Conservation (phyloP, 1,284 basidiomycete species). For the Cutaneotrichosporon cavernicola region DNA sequence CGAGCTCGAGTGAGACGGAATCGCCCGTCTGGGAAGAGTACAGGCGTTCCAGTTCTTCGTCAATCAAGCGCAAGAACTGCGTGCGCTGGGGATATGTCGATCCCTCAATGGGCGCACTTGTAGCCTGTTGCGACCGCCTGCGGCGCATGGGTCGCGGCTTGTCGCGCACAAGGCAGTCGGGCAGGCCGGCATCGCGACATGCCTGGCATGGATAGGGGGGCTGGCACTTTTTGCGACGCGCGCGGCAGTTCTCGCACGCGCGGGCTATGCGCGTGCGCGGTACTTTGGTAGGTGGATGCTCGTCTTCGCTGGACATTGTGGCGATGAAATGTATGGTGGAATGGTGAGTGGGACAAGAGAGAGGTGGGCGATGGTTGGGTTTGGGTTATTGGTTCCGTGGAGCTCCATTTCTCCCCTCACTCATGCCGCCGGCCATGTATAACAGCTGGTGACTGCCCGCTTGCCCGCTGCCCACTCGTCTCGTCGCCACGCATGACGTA, state of each 20-base stretch:
- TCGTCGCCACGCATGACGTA: no score
- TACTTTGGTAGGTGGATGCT: conserved; percentile 10
- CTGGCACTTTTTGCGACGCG: conserved; percentile 21
- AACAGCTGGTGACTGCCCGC: no score
- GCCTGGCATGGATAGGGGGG: conserved; percentile 22
- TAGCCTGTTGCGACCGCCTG: conserved; percentile 20
- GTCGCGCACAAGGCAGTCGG: conserved; percentile 21
- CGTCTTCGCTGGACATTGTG: conserved; percentile 11
- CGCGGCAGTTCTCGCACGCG: conserved; percentile 24
- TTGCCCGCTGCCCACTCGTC: no score
- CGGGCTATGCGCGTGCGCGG: conserved; percentile 19
- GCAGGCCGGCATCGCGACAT: conserved; percentile 21
- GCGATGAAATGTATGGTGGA: background rate
- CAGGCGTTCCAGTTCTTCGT: conserved; percentile 22
- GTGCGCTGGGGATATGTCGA: conserved; percentile 25
- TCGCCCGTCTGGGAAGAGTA: conserved; percentile 17
- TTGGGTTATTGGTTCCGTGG: no score
- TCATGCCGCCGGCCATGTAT: no score
- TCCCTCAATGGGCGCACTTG: conserved; percentile 20
- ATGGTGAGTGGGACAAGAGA: background rate
- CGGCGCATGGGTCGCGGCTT: conserved; percentile 18
- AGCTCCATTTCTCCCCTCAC: no score
- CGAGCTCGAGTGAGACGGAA: conserved; percentile 17
- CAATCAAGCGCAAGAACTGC: conserved; percentile 10
- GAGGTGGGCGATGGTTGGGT: background rate